Conservation (phyloP, 164 flowering plant species). For the Umbellularia californica region DNA sequence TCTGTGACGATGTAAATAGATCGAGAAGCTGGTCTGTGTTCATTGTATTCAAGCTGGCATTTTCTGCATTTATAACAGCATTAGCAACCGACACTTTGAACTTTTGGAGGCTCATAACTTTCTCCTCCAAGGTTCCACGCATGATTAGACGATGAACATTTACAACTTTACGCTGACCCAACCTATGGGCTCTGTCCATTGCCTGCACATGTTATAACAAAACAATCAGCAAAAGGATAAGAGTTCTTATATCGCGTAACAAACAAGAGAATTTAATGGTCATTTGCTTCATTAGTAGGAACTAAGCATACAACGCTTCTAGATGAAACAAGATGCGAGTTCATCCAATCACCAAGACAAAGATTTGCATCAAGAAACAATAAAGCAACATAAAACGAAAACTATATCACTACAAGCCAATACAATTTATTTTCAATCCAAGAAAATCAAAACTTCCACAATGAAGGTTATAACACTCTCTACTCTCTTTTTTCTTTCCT, state of each 20-base stretch:
- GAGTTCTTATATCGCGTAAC: background rate
- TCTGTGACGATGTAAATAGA: slow-evolving; percentile 82
- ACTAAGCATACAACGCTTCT: background rate
- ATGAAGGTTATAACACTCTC: no score
- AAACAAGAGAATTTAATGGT: background rate
- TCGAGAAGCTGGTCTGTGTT: slow-evolving; percentile 97
- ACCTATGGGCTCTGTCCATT: slow-evolving; percentile 98
- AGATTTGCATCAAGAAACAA: no score
- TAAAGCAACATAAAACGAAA: no score
- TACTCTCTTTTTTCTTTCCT: no score
- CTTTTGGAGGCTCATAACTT: slow-evolving; percentile 94
- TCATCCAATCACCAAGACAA: background rate
- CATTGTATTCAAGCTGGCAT: slow-evolving; percentile 95
- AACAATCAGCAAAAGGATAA: background rate
- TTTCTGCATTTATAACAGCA: slow-evolving; percentile 94
- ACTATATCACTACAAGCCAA: no score
- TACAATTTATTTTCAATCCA: no score
- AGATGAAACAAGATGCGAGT: background rate
- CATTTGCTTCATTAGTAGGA: background rate
- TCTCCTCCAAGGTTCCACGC: slow-evolving; percentile 98
- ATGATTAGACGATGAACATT: slow-evolving; percentile 98
- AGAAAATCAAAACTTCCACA: no score
- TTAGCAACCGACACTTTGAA: slow-evolving; percentile 91
- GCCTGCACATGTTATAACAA: slow-evolving; percentile 50
- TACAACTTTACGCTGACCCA: slow-evolving; percentile 91